Conservation (phyloP, 208 protist genomes). For the Trypanosoma cruzi region DNA sequence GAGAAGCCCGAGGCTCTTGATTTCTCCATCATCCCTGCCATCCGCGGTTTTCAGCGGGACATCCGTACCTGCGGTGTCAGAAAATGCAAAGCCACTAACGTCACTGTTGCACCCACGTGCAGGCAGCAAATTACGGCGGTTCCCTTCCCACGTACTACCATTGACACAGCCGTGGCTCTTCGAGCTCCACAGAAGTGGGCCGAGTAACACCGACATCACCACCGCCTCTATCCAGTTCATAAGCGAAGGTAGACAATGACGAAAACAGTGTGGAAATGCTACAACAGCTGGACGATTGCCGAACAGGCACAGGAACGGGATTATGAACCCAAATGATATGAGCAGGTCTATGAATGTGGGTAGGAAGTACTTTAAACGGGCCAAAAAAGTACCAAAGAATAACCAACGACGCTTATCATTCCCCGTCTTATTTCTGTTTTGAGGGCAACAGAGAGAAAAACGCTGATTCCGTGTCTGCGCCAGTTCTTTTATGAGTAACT, state of each 20-base stretch:
- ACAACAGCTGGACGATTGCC: slow-evolving; percentile 28
- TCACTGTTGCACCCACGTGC: not conserved
- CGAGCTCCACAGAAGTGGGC: not conserved
- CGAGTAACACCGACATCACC: not conserved
- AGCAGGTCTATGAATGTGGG: slow-evolving; percentile 33
- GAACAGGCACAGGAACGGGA: slow-evolving; percentile 29
- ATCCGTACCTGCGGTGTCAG: not conserved
- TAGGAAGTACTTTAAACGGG: slow-evolving; percentile 22
- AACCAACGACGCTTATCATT: not conserved
- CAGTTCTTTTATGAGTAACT: slow-evolving; percentile 39
- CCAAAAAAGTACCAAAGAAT: not conserved
- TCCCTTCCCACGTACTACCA: not conserved
- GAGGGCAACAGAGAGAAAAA: slow-evolving; percentile 12
- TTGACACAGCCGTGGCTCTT: not conserved
- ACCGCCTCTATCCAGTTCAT: not conserved
- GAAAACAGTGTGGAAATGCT: slow-evolving; percentile 20
- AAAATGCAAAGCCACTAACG: not conserved
- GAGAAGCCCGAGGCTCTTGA: slow-evolving; percentile 3
- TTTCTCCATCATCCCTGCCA: not conserved
- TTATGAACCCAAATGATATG: slow-evolving; percentile 38
- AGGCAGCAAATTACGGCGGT: not conserved
- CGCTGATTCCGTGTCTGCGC: slow-evolving; percentile 31
- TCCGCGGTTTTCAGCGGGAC: not conserved
- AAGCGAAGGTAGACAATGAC: not conserved
- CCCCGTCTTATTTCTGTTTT: not conserved